phyloP scores from a whole-genome alignment of 768 basidiomycete species.

The Postia placenta region DNA sequence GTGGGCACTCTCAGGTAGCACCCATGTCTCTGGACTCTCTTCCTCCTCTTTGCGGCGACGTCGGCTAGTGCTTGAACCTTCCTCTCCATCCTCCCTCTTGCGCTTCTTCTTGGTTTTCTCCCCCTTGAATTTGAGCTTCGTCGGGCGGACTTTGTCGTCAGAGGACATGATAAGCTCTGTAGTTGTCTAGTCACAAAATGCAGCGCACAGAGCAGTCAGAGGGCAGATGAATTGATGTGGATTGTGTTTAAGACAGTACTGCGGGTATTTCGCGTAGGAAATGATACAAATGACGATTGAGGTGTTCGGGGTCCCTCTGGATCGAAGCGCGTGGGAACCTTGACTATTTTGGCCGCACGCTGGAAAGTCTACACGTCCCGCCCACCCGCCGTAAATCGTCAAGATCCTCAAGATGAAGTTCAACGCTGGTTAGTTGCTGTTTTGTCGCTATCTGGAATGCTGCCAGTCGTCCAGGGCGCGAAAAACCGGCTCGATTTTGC shows the following conservation, averaged over 20 bases:
- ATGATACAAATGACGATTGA: not conserved
- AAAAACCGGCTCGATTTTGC: constrained; percentile 24
- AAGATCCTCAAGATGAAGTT: constrained; percentile 70
- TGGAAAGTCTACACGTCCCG: not conserved
- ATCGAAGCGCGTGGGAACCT: constrained; percentile 1
- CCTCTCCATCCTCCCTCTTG: constrained; percentile 50
- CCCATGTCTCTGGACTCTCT: constrained; percentile 71
- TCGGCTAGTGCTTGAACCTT: constrained; percentile 38
- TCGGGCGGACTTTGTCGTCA: constrained; percentile 50
- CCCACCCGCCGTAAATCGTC: constrained; percentile 43
- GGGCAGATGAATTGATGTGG: no score
- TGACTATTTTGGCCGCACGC: not conserved
- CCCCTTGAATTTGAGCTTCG: constrained; percentile 85
- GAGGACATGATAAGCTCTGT: constrained; percentile 26
- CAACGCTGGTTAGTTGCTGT: constrained; percentile 67
- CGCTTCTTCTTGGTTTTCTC: constrained; percentile 83
- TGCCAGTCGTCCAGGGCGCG: constrained; percentile 15
- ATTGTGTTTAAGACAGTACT: no score
- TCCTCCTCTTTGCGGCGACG: constrained; percentile 50
- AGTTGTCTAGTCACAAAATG: not conserved
- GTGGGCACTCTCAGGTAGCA: constrained; percentile 59
- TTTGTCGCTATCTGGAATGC: constrained; percentile 17
- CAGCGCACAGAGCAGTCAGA: not conserved
- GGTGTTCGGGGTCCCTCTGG: not conserved
- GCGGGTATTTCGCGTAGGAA: no score